These are phyloP conservation scores for Mortierella hygrophila DNA, from an alignment of 192 early-diverging fungal species.

Conservation along the genomic window DNA sequence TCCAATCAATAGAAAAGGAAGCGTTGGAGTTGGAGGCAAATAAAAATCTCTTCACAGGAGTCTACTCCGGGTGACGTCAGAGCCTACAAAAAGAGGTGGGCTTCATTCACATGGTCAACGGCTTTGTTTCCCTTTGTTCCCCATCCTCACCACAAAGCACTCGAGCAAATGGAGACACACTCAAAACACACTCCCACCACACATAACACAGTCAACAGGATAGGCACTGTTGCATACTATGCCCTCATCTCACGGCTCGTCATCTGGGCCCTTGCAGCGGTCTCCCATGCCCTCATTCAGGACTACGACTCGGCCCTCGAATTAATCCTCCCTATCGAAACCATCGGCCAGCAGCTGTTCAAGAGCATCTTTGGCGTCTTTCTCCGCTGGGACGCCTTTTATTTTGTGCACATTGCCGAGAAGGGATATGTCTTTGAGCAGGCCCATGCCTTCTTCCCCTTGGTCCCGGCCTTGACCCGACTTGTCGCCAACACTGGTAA, in stretches of 20 bases:
- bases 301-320: constrained; percentile 73
- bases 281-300: constrained; percentile 62
- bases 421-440: constrained; percentile 89
- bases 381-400: constrained; percentile 92
- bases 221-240: constrained; percentile 58
- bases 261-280: constrained; percentile 59
- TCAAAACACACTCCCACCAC: background rate
- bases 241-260: constrained; percentile 62
- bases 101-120: no score
- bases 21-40: background rate
- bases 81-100: background rate
- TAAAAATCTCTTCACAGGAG: background rate
- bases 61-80: constrained; percentile 1
- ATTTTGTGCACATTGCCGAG: constrained; percentile 85
- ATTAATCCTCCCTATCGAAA: constrained; percentile 39
- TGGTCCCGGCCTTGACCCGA: constrained; percentile 76
- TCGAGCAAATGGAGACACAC: background rate
- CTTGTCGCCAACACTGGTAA: constrained; percentile 62
- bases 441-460: constrained; percentile 90
- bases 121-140: background rate
- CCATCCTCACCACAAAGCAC: background rate
- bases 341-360: constrained; percentile 28
- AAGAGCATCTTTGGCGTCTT: constrained; percentile 63
- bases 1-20: background rate
- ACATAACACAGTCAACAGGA: constrained; percentile 2